Base-by-base conservation (phyloP, 1,284 basidiomycete genomes). In the Trichosporon inkin region DNA sequence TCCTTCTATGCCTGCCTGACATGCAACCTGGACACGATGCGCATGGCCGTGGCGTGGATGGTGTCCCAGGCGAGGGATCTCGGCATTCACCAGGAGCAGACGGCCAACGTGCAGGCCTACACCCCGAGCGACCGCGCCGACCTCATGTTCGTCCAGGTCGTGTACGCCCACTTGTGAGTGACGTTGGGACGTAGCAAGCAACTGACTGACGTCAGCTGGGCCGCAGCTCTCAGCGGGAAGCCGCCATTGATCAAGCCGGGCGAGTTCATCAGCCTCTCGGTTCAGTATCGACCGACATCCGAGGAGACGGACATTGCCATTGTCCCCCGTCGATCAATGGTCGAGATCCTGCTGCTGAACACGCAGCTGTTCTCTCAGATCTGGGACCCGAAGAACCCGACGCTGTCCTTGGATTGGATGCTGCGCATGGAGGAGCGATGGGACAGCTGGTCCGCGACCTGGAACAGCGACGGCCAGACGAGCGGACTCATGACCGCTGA, bases 301-400 rank as follows among this genome's bases (percentile, higher is more conserved):
- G 55, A 56, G 10, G 64, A 65, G 53, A 55, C 24, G 36, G 57
- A 56, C 38, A 32, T 44, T 1, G 39, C 38, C 10, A 51, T 64
- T 2, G 58, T 66, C 6, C 60, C 60, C 2, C 57, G 60, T 3
- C 65, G 62, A 7, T 38, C 55, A 1, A 39, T 66, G 10, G 55
- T 53, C 19, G 65, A 66, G 57, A 53, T 66, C 1, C 53, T 64
- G n/a, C 54, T 62, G 2, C 32, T 66, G 37, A 66, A 66, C 44
- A 66, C 65, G 5, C 62, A 67, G 53, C 20, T 61, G 24, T 40
- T 64, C 51, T 55, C 60, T 24, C 58, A 59, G 52, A 32, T 64
- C 10, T 57, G 60, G 57, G 63, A 62, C 55, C 14, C 54, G 10
- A 58, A 47, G 22, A 61, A 61, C 17, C 24, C 61, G 19, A 47